Percentiles rank a stretch among this genome's conserved stretches.
Conservation (phyloP, 306 rosid species). For the Fragaria nilgerrensis region DNA sequence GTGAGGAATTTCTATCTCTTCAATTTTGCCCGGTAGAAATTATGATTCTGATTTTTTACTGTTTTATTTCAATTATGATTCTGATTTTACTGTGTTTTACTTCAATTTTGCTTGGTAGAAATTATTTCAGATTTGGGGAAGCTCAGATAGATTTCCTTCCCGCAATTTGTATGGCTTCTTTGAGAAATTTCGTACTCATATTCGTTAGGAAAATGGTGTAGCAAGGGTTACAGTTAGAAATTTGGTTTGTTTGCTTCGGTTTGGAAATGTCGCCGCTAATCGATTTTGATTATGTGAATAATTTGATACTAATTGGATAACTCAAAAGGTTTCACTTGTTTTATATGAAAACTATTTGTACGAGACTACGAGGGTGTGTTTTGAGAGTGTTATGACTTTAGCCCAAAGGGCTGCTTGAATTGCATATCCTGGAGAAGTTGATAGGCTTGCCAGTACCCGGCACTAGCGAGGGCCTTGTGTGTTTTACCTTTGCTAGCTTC, state of each 20-base stretch:
- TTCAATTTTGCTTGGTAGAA: background rate
- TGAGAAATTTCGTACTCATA: background rate
- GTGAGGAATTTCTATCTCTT: slow-evolving; percentile 19
- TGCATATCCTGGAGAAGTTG: background rate
- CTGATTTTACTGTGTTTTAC: background rate
- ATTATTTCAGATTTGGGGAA: background rate
- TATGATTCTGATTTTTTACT: background rate
- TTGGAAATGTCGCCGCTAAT: background rate
- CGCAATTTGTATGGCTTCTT: background rate
- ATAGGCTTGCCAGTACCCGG: background rate
- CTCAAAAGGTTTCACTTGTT: background rate
- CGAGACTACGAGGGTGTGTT: background rate
- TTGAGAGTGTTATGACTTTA: background rate
- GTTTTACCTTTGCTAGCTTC: background rate
- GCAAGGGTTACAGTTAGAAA: background rate
- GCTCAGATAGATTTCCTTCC: background rate
- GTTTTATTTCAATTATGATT: background rate
- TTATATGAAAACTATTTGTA: background rate
- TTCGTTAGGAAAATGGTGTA: background rate
- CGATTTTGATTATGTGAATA: background rate
- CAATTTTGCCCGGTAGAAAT: background rate
- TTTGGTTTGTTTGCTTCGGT: background rate
- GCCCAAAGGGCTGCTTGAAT: background rate
- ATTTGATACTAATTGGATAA: background rate
- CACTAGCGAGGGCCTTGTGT: background rate